Percentiles rank a stretch among this genome's conserved stretches.
Evolutionary conservation across 352 stramenopile species (phyloP).

Genomic region (Globisporangium cylindrosporum): DNA sequence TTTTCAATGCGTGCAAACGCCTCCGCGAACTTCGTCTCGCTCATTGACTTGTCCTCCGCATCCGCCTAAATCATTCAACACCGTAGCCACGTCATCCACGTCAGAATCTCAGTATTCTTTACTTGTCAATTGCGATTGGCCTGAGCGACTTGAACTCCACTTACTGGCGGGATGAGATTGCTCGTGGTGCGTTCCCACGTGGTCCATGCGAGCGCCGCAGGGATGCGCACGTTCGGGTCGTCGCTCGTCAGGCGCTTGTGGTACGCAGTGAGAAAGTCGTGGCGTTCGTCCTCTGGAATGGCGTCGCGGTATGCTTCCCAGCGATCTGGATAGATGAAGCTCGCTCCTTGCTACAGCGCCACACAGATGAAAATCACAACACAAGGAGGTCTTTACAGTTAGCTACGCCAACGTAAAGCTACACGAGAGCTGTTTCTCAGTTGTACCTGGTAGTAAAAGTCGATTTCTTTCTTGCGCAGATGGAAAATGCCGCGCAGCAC

Average conservation of each 20-base stretch:
- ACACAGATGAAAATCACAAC: no score
- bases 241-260: slow-evolving; percentile 85
- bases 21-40: slow-evolving; percentile 79
- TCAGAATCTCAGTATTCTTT: background rate
- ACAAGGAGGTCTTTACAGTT: no score
- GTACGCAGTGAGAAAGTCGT: slow-evolving; percentile 85
- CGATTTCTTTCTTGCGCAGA: slow-evolving; percentile 87
- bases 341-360: slow-evolving; percentile 52
- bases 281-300: slow-evolving; percentile 85
- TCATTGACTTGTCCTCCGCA: slow-evolving; percentile 74
- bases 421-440: no score
- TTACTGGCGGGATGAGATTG: slow-evolving; percentile 71
- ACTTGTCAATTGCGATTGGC: no score
- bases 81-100: background rate
- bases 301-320: slow-evolving; percentile 88
- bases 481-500: slow-evolving; percentile 93
- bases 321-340: slow-evolving; percentile 88
- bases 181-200: slow-evolving; percentile 90
- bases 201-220: slow-evolving; percentile 87
- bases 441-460: slow-evolving; percentile 90
- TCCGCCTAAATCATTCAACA: slow-evolving; percentile 29
- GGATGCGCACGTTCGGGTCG: slow-evolving; percentile 76
- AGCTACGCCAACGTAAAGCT: no score
- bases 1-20: slow-evolving; percentile 93
- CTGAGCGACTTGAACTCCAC: background rate